A percentile compares a stretch with the other conserved stretches of the same genome.
These are phyloP conservation scores for Tilletiopsis washingtonensis DNA, from an alignment of 1,284 basidiomycete genomes.

Conservation along the genomic window DNA sequence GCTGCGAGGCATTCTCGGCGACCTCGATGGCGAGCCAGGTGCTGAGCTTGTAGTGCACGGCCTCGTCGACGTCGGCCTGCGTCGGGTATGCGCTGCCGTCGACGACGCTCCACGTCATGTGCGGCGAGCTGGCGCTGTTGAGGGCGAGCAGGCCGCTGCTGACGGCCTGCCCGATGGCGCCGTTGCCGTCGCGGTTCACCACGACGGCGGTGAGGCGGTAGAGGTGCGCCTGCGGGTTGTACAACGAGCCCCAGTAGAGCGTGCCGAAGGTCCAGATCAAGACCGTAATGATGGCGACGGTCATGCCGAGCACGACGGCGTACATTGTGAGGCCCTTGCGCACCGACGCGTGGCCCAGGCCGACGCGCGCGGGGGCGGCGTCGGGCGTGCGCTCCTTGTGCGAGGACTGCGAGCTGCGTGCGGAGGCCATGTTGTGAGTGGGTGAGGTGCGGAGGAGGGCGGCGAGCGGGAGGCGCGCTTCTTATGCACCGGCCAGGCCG, in stretches of 20 bases:
- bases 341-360: no score
- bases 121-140: slow-evolving; percentile 23
- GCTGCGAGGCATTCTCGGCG: slow-evolving; percentile 19
- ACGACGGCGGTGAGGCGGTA: slow-evolving; percentile 28
- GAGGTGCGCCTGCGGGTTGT: slow-evolving; percentile 19
- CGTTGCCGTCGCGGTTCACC: slow-evolving; percentile 29
- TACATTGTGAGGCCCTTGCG: no score
- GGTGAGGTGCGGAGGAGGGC: no score
- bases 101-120: slow-evolving; percentile 27
- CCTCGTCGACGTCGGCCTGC: slow-evolving; percentile 14
- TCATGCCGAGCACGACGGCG: no score
- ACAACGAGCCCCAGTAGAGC: slow-evolving; percentile 43
- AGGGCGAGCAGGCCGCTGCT: slow-evolving; percentile 18
- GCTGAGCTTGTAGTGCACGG: slow-evolving; percentile 19
- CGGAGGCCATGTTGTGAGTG: no score
- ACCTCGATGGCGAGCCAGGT: slow-evolving; percentile 25
- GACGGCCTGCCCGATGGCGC: slow-evolving; percentile 24
- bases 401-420: no score
- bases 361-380: no score
- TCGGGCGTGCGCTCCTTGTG: no score
- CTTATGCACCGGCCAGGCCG: no score
- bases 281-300: slow-evolving; percentile 18
- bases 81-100: slow-evolving; percentile 17
- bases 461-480: no score
- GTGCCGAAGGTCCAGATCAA: slow-evolving; percentile 21